A percentile compares a stretch with the other conserved stretches of the same genome.
Conservation (phyloP, 202 grass and related monocot genomes). For the Panicum virgatum region DNA sequence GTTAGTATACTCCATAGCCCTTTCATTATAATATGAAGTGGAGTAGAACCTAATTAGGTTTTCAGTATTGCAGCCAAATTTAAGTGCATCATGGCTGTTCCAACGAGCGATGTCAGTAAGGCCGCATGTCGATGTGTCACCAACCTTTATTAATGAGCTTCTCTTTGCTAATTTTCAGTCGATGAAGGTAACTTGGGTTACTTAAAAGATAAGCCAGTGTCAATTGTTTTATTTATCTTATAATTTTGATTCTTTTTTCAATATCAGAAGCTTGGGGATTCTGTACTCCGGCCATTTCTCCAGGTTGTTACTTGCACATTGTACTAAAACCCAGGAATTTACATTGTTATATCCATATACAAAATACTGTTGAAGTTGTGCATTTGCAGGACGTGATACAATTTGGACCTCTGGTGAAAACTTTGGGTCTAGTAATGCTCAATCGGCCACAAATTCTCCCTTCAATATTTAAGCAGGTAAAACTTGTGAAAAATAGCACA, state of each 20-base stretch:
- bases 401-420: conserved; percentile 84
- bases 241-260: conserved; percentile 21
- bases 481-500: background rate
- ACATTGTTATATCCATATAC: conserved; percentile 1
- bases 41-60: conserved; percentile 17
- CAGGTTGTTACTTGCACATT: conserved; percentile 55
- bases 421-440: conserved; percentile 82
- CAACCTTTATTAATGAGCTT: conserved; percentile 92
- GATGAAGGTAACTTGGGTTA: conserved; percentile 64
- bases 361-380: background rate
- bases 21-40: conserved; percentile 18
- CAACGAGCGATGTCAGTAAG: conserved; percentile 96
- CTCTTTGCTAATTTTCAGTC: conserved; percentile 91
- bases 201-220: conserved; percentile 31
- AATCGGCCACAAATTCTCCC: conserved; percentile 72
- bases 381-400: conserved; percentile 91
- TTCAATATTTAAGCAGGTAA: conserved; percentile 92
- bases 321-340: conserved; percentile 10
- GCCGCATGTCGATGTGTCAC: conserved; percentile 51
- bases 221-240: conserved; percentile 29
- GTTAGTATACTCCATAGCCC: conserved; percentile 40
- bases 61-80: conserved; percentile 67
- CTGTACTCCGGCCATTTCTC: conserved; percentile 83
- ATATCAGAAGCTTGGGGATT: conserved; percentile 76
- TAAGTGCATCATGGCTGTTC: conserved; percentile 96